A percentile compares a stretch with the other conserved stretches of the same genome.
These are phyloP conservation scores for Hypoxylon lenormandii DNA, from an alignment of 495 filamentous ascomycete genomes.

Conservation along the genomic window DNA sequence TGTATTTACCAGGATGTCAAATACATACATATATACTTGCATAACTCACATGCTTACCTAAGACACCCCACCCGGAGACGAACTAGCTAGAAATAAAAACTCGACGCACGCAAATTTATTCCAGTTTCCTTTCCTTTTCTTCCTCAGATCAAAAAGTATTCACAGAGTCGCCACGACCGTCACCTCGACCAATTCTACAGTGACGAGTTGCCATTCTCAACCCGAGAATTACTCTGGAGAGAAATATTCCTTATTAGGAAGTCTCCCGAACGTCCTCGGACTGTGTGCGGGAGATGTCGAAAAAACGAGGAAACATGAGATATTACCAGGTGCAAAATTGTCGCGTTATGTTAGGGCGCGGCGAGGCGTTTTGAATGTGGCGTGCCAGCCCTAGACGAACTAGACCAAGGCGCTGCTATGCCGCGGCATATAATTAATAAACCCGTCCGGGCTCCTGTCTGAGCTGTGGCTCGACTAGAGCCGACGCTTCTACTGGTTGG, in stretches of 20 bases:
- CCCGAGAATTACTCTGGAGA: slow-evolving; percentile 61
- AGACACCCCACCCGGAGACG: background rate
- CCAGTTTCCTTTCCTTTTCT: slow-evolving; percentile 50
- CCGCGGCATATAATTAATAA: no score
- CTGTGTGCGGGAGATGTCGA: slow-evolving; percentile 63
- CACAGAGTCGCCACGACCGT: slow-evolving; percentile 66
- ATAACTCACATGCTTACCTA: slow-evolving; percentile 2
- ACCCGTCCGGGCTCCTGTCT: no score
- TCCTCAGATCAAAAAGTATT: slow-evolving; percentile 67
- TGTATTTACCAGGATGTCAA: no score
- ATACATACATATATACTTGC: no score
- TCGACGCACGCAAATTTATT: slow-evolving; percentile 20
- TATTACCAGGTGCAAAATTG: background rate
- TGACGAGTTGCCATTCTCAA: slow-evolving; percentile 64
- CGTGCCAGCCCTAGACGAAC: no score
- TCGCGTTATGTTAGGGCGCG: background rate
- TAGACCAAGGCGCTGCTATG: no score
- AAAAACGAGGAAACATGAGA: slow-evolving; percentile 53
- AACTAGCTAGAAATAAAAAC: slow-evolving; percentile 20
- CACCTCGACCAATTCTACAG: slow-evolving; percentile 60
- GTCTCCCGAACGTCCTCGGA: slow-evolving; percentile 58
- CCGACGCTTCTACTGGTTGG: no score
- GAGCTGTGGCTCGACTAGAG: no score
- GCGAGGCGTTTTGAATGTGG: background rate
- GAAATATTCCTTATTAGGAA: slow-evolving; percentile 65